Evolutionary conservation across 768 basidiomycete species (phyloP), one percentile per base, ranked within the genome.

Genomic region (Russula vinacea): DNA sequence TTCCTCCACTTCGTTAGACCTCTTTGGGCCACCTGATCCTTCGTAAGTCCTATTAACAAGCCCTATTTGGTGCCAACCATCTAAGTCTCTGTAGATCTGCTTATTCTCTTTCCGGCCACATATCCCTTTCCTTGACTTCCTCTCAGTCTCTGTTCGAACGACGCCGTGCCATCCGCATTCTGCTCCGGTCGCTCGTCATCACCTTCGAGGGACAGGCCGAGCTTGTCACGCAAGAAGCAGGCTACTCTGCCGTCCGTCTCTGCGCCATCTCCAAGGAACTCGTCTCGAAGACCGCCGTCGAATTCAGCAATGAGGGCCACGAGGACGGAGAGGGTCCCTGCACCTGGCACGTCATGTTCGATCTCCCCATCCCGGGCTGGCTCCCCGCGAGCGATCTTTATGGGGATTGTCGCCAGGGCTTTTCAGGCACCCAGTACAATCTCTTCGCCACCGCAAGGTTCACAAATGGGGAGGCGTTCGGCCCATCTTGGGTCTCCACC

Each of bases 171-270:
- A 74, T 80, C 10, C 81, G 77, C 44, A 72, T 87, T 47, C 72
- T 87, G 5, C 81, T 94, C 22, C 82, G 84, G 66, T 93, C 91
- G 1, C 77, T 96, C 44, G 75, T 78, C 49, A 73, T 97, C 68
- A 85, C 84, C 4, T 92, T 97, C 62, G 94, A 97, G 70, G 94
- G 94, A 32, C 91, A 93, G 74, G 81, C 85, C 22, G 94, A 96
- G 73, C 80, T 86, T 26, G 77, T 87, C 65, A 83, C 86, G 13
- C 80, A 83, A 7, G 75, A 75, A 45, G 81, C 84, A 37, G 85
- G 89, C 64, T 95, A 95, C 72, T 78, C 82, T 16, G 80, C 85
- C 10, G 62, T 85, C 35, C 87, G 92, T 51, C 77, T 96, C 17
- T 88, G 86, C 71, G 78, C 83, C 17, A 72, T 89, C 55, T 83